Conservation (phyloP, 2,329 filamentous ascomycete genomes). For the Cladorrhinum sp. region DNA sequence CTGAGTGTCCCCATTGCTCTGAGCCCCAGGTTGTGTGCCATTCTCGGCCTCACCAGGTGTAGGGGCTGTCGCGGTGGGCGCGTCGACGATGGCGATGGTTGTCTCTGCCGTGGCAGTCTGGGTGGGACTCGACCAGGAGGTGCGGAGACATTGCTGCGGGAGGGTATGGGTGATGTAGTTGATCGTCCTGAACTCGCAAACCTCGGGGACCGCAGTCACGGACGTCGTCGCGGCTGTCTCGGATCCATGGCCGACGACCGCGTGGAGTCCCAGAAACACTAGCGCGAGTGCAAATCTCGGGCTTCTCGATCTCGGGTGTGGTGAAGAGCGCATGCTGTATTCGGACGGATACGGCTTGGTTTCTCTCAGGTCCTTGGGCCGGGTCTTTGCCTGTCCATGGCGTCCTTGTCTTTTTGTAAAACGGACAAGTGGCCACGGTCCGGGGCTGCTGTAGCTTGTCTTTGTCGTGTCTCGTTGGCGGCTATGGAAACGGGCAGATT, state of each 20-base stretch:
- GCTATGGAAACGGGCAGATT: neutral
- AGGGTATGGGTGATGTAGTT: constrained; percentile 80
- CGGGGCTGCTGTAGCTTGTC: neutral
- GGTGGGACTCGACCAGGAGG: constrained; percentile 48
- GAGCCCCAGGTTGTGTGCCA: constrained; percentile 3
- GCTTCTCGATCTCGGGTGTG: constrained; percentile 8
- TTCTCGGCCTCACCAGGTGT: constrained; percentile 21
- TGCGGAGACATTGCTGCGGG: constrained; percentile 71
- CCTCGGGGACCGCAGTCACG: constrained; percentile 24
- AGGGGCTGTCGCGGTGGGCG: constrained; percentile 14
- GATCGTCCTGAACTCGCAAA: constrained; percentile 62
- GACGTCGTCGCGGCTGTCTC: constrained; percentile 16
- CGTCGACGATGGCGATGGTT: constrained; percentile 18
- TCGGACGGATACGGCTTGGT: constrained; percentile 2
- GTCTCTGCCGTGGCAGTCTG: constrained; percentile 17
- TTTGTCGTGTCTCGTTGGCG: neutral
- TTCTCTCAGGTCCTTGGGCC: constrained; percentile 19
- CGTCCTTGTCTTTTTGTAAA: neutral
- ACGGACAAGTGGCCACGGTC: neutral
- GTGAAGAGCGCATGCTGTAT: constrained; percentile 21
- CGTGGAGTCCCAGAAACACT: constrained; percentile 23
- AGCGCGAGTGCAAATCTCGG: constrained; percentile 17
- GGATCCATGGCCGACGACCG: constrained; percentile 19
- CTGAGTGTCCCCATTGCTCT: constrained; percentile 34
- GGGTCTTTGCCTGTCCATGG: constrained; percentile 21